Base-by-base conservation (phyloP, 306 rosid species). In the Vigna mungo region DNA sequence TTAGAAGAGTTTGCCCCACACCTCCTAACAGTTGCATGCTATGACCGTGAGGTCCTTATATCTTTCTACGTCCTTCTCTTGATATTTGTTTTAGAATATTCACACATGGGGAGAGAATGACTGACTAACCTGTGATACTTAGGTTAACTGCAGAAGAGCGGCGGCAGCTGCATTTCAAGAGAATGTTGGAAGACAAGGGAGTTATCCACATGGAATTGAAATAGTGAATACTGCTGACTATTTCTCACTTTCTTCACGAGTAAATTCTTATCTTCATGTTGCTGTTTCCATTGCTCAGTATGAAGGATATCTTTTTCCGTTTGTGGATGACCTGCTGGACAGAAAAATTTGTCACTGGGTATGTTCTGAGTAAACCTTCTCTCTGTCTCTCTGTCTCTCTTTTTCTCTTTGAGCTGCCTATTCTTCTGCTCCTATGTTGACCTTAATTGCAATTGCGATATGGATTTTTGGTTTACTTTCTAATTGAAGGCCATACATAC, bases 81-180 rank as follows among this genome's bases (percentile, higher is more conserved):
- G 76, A 51, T 25, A 70, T 60, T 74, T 69, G 39, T 83, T 72
- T 75, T 81, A 49, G 65, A 48, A 76, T 74, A 37, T 68, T 74
- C 27, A 12, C 73, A 52, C 32, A 32, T 9, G 64, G 59, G 49
- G 75, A 76, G 47, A 60, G 67, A 72, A 79, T 76, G 62, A 17
- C 75, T 85, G 67, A 79, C 73, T 58, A 39, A 64, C 39, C n/a
- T 79, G 49, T 86, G 84, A 60, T 87, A 82, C 82, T 48, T 81
- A 95, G 98, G 98, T 95, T 77, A 95, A 92, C 89, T 95, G 98
- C 87, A 88, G 98, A 89, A 90, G 98, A 90, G 98, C 98, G 68
- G 98, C 97, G 32, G 97, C 98, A 7, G 97, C 97, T 14, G 98
- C 97, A 80, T 95, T 95, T 84, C 99, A 92, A 82, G 99, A 95